Conservation (phyloP, 1,284 basidiomycete species). For the Apiotrichum sp. region DNA sequence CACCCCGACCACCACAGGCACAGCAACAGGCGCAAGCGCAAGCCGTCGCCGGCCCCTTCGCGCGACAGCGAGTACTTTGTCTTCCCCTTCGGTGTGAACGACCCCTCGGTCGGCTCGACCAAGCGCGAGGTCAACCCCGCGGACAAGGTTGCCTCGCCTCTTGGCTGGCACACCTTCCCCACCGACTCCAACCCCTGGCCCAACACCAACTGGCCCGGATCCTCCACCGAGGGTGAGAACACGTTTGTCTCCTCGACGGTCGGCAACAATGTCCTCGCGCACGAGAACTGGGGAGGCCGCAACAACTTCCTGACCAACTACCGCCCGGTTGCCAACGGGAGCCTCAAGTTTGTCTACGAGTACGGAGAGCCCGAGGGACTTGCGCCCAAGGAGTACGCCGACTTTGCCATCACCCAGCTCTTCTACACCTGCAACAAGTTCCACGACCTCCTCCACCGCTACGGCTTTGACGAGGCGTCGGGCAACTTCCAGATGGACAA, state of each 20-base stretch:
- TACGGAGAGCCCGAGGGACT: constrained; percentile 54
- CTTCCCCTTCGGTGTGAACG: constrained; percentile 49
- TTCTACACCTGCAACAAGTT: constrained; percentile 87
- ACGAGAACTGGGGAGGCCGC: constrained; percentile 63
- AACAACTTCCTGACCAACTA: constrained; percentile 69
- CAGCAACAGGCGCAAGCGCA: constrained; percentile 29
- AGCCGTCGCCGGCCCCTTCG: constrained; percentile 36
- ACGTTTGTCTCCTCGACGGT: constrained; percentile 71
- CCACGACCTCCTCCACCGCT: constrained; percentile 53
- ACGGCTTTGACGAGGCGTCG: constrained; percentile 82
- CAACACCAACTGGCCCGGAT: constrained; percentile 29
- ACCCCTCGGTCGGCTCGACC: constrained; percentile 42
- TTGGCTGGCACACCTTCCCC: constrained; percentile 73
- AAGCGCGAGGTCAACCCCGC: constrained; percentile 54
- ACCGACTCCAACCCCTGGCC: constrained; percentile 41
- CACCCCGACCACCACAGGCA: constrained; percentile 16
- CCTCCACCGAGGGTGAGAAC: constrained; percentile 34
- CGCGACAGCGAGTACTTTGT: constrained; percentile 38
- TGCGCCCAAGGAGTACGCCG: constrained; percentile 64
- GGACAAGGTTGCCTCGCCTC: constrained; percentile 69
- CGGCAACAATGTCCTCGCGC: constrained; percentile 73
- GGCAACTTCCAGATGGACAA: constrained; percentile 99
- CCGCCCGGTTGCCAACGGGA: constrained; percentile 59
- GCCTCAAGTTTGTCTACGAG: constrained; percentile 61
- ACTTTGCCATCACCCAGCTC: constrained; percentile 76